Base-by-base conservation (phyloP, 2,329 filamentous ascomycete species). In the Clarireedia hainanense region DNA sequence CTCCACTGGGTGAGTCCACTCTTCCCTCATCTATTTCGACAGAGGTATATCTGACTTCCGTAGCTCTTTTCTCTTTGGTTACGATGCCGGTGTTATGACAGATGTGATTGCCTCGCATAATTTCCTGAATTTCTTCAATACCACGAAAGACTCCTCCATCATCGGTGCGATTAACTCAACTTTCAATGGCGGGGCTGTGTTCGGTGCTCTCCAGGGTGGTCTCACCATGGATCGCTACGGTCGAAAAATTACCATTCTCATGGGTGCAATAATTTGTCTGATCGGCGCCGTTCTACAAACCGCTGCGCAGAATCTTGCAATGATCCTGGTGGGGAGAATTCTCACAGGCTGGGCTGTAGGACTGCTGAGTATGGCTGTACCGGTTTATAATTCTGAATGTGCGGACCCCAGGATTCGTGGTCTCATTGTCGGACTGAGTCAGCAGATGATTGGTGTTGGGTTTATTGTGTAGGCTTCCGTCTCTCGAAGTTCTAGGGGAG, bases 391-490 rank as follows among this genome's bases (percentile, higher is more conserved):
- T 64, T 80, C 81, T n/a, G 83, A 86, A 63, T 71, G 85, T 52
- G 79, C 80, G 4, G 82, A 85, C 67, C 81, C 81, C 2, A 76
- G 75, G 58, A 85, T 85, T 62, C 78, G 83, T 68, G 83, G 69
- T n/a, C 71, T 78, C 57, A 74, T 86, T 43, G 85, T 82, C 10
- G 75, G 78, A 14, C 69, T 85, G 17, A 81, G 85, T 65, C 82
- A 85, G 61, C 84, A 85, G 64, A 85, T 86, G 81, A 68, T 85
- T 27, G 83, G 81, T 6, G 73, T 85, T 27, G 83, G 83, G 51
- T 74, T 80, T 46, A 65, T 64, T 40, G 62, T 65, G 63, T 64
- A 62, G 52, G 60, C 24, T 10, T 5, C 36, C 20, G 12, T 52
- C 17, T 30, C 20, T 20, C 4, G 20, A 14, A 5, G 5, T 20